These are phyloP conservation scores for Phaeoacremonium minimum DNA, from an alignment of 2,329 filamentous ascomycete genomes.

Conservation along the genomic window DNA sequence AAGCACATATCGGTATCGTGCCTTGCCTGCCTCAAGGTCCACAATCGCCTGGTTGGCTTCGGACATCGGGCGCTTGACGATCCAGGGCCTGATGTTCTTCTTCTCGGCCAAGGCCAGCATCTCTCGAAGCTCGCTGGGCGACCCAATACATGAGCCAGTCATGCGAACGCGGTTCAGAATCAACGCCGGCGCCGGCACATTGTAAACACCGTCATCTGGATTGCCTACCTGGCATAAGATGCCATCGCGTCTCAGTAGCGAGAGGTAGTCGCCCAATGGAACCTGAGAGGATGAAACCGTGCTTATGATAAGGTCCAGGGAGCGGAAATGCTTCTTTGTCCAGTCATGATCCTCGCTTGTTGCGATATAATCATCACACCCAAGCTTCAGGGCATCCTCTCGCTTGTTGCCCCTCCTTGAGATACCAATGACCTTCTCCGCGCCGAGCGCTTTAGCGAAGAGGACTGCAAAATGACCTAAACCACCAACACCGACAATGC, in stretches of 20 bases:
- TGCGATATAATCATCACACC: conserved; percentile 43
- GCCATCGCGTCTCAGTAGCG: conserved; percentile 53
- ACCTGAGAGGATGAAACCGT: conserved; percentile 43
- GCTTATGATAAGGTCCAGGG: conserved; percentile 52
- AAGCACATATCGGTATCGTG: conserved; percentile 41
- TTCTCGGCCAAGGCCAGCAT: conserved; percentile 55
- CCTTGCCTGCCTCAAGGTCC: conserved; percentile 51
- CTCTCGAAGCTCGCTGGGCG: conserved; percentile 49
- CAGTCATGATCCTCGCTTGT: conserved; percentile 45
- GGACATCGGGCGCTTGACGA: conserved; percentile 47
- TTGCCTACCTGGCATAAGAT: conserved; percentile 60
- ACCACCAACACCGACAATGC: conserved; percentile 63
- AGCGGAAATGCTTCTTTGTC: conserved; percentile 41
- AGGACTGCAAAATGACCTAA: conserved; percentile 64
- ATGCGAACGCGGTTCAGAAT: conserved; percentile 49
- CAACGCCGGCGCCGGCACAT: conserved; percentile 49
- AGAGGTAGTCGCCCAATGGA: conserved; percentile 55
- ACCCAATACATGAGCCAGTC: conserved; percentile 36
- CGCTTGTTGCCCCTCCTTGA: conserved; percentile 47
- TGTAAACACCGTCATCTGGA: conserved; percentile 46
- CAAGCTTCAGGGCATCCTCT: conserved; percentile 49
- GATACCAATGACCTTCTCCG: conserved; percentile 54
- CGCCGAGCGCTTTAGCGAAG: conserved; percentile 62
- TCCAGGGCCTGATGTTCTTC: conserved; percentile 50
- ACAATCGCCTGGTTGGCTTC: conserved; percentile 49